Conservation (phyloP, 257 asterid species). For the Rhazya stricta region DNA sequence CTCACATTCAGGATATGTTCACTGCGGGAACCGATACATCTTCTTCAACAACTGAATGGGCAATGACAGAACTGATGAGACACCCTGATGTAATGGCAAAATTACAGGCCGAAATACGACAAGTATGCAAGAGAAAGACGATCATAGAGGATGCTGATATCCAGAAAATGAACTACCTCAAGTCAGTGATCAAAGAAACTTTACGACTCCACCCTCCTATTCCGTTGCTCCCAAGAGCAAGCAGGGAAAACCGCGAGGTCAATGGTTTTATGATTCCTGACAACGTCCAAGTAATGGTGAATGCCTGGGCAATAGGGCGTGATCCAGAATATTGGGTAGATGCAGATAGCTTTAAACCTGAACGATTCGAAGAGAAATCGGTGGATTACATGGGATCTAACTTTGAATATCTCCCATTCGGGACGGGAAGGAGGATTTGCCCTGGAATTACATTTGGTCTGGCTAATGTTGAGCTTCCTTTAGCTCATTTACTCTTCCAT, state of each 20-base stretch:
- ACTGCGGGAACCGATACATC: slow-evolving; percentile 13
- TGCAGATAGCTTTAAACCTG: background rate
- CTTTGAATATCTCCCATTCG: background rate
- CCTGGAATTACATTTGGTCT: background rate
- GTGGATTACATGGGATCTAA: background rate
- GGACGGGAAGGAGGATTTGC: background rate
- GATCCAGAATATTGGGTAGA: background rate
- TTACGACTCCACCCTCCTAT: slow-evolving; percentile 14
- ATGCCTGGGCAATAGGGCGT: slow-evolving; percentile 16
- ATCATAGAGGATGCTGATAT: slow-evolving; percentile 6
- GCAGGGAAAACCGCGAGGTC: slow-evolving; percentile 8
- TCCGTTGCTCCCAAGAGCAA: slow-evolving; percentile 14
- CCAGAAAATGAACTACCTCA: background rate
- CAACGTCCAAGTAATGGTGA: slow-evolving; percentile 5
- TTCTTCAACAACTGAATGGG: slow-evolving; percentile 10
- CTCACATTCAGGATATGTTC: slow-evolving; percentile 16
- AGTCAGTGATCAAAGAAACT: slow-evolving; percentile 12
- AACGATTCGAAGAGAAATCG: background rate
- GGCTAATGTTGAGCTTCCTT: background rate
- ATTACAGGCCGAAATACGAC: slow-evolving; percentile 11
- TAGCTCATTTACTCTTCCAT: background rate
- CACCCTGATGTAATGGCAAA: slow-evolving; percentile 15
- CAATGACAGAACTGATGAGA: slow-evolving; percentile 15
- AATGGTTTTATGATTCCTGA: slow-evolving; percentile 3
- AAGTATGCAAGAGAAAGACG: background rate